Conservation (phyloP, 345 rosid species). For the Brassica juncea region DNA sequence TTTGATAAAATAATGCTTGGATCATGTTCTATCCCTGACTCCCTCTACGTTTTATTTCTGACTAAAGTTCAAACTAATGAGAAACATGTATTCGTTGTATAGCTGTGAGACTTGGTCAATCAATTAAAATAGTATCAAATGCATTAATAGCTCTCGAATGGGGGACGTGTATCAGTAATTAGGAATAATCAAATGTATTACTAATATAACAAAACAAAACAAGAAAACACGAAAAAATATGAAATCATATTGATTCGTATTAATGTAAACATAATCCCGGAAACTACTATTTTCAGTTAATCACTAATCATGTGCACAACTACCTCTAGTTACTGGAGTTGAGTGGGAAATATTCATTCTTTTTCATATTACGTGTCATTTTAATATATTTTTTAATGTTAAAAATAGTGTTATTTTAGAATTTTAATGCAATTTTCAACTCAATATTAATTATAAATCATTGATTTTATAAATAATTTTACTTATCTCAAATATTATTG, state of each 20-base stretch:
- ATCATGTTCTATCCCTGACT: neutral
- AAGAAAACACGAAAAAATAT: neutral
- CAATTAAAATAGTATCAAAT: neutral
- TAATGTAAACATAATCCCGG: neutral
- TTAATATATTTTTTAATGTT: too few species aligned
- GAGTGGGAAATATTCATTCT: neutral
- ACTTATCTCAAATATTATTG: too few species aligned
- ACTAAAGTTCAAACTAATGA: neutral
- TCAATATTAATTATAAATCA: too few species aligned
- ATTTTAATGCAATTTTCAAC: too few species aligned
- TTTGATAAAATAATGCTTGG: neutral
- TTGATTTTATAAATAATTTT: too few species aligned
- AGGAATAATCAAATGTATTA: neutral
- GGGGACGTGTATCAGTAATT: neutral
- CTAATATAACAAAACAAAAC: too few species aligned
- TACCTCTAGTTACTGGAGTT: neutral
- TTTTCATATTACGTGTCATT: too few species aligned
- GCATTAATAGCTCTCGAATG: neutral
- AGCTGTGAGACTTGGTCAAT: neutral
- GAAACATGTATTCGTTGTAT: neutral
- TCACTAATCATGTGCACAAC: neutral
- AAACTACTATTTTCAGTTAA: neutral
- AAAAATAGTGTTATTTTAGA: too few species aligned
- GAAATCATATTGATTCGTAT: neutral
- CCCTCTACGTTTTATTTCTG: neutral